These are phyloP conservation scores for Trametes cinnabarina DNA, from an alignment of 768 basidiomycete species.

Conservation along the genomic window DNA sequence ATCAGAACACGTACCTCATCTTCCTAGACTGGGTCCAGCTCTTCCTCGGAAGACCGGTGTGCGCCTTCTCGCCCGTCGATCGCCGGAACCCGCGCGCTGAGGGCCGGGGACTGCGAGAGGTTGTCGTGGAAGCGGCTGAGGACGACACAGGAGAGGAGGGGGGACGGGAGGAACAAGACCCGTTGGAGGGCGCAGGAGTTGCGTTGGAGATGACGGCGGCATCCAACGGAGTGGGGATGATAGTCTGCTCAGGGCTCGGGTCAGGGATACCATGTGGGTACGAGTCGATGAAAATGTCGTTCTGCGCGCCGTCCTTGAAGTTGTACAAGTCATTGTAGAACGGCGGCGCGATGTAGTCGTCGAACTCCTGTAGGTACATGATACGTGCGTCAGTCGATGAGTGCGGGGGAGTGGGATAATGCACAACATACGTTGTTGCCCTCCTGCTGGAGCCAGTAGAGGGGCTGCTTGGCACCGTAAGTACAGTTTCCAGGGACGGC, in stretches of 20 bases:
- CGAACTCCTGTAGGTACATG: slow-evolving; percentile 53
- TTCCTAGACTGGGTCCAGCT: background rate
- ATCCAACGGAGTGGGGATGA: slow-evolving; percentile 26
- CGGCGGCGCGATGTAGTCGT: slow-evolving; percentile 57
- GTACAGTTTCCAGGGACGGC: slow-evolving; percentile 63
- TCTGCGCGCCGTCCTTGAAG: slow-evolving; percentile 68
- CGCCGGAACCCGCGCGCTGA: slow-evolving; percentile 8
- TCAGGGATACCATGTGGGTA: slow-evolving; percentile 35
- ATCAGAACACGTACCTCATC: background rate
- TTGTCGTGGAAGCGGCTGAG: background rate
- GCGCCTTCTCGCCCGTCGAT: background rate
- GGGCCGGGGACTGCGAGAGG: background rate
- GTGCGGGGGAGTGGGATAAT: background rate
- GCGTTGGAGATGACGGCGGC: background rate
- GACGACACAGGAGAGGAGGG: background rate
- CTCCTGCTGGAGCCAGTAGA: slow-evolving; percentile 68
- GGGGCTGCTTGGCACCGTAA: slow-evolving; percentile 65
- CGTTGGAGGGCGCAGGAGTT: background rate
- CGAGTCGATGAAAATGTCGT: slow-evolving; percentile 67
- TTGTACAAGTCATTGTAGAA: slow-evolving; percentile 71
- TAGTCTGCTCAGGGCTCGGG: slow-evolving; percentile 27
- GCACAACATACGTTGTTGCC: slow-evolving; percentile 52
- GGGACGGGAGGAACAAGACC: background rate
- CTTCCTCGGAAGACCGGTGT: background rate
- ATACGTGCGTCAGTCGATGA: background rate